Base-by-base conservation (phyloP, 225 moss, liverwort and hornwort species). In the Pseudoscleropodium purum region DNA sequence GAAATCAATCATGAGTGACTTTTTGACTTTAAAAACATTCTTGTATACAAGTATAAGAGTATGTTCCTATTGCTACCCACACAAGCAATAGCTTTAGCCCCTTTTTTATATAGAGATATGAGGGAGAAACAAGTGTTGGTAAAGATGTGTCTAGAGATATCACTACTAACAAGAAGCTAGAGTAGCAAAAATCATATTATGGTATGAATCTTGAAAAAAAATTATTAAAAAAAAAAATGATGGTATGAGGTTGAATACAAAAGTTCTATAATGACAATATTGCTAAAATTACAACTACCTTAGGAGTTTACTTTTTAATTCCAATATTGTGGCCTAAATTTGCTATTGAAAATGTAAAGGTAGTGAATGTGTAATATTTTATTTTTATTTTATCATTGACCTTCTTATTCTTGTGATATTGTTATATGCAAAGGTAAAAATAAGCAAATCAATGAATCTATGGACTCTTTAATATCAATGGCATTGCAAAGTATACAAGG, bases 1-100 rank as follows among this genome's bases (percentile, higher is more conserved):
- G 8, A 52, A 77, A 20, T 31, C 20, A 77, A 34, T 36, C 2
- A 34, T 76, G 3, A 23, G 5, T 0, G 0, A 77, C 5, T 52
- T 77, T 52, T 0, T 0, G 0, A 76, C 5, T 76, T 52, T 8
- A 21, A 52, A 33, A 77, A 52, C 13, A 49, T 7, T 75, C 1
- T 1, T 1, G 6, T 7, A 47, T 2, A 33, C 11, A 7, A 33
- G 4, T 33, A 51, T 4, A 49, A 33, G 5, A 49, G 2, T 52
- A 31, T 52, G 3, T 52, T 8, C 34, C 21, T 30, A 4, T 49
- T 0, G 4, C 4, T 2, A 4, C 17, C 17, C 0, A 29, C 1
- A 31, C 4, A 31, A 31, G 0, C 11, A 49, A 47, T 75, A 9
- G 23, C 47, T 49, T 75, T 18, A 31, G 31, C 17, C 0, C 4